Evolutionary conservation across 23 red algal genomes (phyloP), one percentile per base, ranked within the genome.

Genomic region (Cyanidioschyzon merolae): DNA sequence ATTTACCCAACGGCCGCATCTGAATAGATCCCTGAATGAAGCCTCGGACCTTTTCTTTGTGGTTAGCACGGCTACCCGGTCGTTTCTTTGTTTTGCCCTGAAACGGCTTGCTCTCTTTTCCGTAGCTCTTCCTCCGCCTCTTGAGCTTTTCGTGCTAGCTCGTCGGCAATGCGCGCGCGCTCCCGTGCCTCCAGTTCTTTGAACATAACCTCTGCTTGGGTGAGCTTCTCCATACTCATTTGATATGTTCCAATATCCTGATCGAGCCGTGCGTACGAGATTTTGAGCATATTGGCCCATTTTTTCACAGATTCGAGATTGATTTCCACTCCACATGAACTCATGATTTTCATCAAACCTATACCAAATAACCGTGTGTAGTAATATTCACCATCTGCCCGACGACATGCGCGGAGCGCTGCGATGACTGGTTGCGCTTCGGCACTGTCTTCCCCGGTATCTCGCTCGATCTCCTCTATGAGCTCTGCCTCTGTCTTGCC

Each of bases 121-220:
- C 40, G 54, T n/a, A 71, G 58, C 41, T 81, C 41, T 34, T 40
- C 78, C 59, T 81, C 58, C 0, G 78, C 78, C 30, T 71, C 45
- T 31, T 57, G 59, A 0, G 78, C 78, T 34, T 68, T 81, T n/a
- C 59, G 34, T 34, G 78, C 78, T 30, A 81, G 68, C 59, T 36
- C 59, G 12, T 81, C 78, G 37, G 78, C 78, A 39, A 81, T 58
- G 37, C 68, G 59, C 29, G 59, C 68, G 3, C 59, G 54, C 30
- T 81, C 58, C 38, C 78, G 39, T n/a, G 78, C 78, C 59, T 81
- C 78, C 45, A 57, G 17, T 40, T 81, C 78, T 1, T 67, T 71
- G 68, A 50, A 81, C 51, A 81, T 39, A 2, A 71, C 37, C 68
- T 81, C 78, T 57, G 78, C 41, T 57, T 81, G 78, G 7, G 59